phyloP scores from a whole-genome alignment of 805 yeast species.

The Yarrowia sp. region DNA sequence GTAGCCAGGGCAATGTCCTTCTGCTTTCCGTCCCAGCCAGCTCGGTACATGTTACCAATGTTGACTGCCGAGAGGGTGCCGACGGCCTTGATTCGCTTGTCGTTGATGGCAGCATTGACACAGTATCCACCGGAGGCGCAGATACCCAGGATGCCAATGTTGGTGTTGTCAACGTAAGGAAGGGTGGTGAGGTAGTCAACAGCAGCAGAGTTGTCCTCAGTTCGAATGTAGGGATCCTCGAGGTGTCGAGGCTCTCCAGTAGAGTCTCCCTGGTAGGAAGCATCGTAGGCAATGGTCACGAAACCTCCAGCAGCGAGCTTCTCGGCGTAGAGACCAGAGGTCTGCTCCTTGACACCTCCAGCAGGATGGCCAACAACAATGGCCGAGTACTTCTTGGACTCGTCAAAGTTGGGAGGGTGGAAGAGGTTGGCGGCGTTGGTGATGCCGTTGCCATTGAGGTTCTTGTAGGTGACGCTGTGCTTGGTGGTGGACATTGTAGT shows the following conservation, averaged over 20 bases:
- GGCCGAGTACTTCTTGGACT: constrained; percentile 27
- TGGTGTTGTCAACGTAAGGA: constrained; percentile 17
- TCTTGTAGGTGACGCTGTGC: neutral
- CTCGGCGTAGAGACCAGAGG: constrained; percentile 28
- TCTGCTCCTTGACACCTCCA: constrained; percentile 30
- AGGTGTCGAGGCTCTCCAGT: constrained; percentile 29
- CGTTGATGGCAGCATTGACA: constrained; percentile 28
- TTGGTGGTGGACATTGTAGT: neutral
- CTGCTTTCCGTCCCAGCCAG: neutral
- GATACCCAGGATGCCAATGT: constrained; percentile 30
- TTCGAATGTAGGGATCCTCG: constrained; percentile 29
- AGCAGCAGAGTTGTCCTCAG: constrained; percentile 27
- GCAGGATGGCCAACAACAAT: constrained; percentile 29
- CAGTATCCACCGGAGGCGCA: constrained; percentile 31
- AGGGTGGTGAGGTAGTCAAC: constrained; percentile 28
- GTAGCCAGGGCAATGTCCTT: neutral
- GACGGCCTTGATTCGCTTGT: constrained; percentile 29
- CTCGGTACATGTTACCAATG: constrained; percentile 27
- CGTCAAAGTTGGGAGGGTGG: constrained; percentile 26
- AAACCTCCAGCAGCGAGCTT: constrained; percentile 28
- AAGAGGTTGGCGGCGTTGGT: neutral
- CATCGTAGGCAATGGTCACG: constrained; percentile 29
- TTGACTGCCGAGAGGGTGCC: constrained; percentile 28
- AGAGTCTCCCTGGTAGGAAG: constrained; percentile 30
- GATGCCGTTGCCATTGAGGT: constrained; percentile 11